Evolutionary conservation across 495 filamentous ascomycete genomes (phyloP).

Genomic region (Penicillium desertorum): DNA sequence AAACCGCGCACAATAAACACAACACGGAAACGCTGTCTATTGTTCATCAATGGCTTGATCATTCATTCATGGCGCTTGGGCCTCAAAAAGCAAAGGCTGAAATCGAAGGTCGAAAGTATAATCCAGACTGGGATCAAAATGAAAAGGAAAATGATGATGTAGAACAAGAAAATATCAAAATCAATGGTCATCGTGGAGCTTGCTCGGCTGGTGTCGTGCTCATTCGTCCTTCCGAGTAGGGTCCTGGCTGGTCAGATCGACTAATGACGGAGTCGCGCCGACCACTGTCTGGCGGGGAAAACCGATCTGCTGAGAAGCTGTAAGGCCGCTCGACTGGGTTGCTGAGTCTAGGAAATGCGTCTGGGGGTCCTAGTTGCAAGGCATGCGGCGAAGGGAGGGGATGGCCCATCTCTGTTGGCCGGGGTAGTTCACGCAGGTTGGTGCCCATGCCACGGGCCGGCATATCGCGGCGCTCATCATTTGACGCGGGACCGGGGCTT

Average conservation of each 20-base stretch:
- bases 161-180: background rate
- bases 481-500: constrained; percentile 4
- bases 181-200: constrained; percentile 15
- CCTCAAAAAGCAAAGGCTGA: constrained; percentile 6
- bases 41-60: constrained; percentile 26
- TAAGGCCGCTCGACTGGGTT: constrained; percentile 20
- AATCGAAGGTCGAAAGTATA: constrained; percentile 2
- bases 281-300: constrained; percentile 31
- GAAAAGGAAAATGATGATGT: background rate
- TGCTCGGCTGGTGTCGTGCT: constrained; percentile 25
- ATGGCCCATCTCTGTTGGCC: constrained; percentile 33
- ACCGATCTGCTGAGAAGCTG: constrained; percentile 28
- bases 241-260: constrained; percentile 19
- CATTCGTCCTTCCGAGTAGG: constrained; percentile 15
- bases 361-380: constrained; percentile 35
- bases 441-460: constrained; percentile 25
- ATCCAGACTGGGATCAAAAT: constrained; percentile 1
- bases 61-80: constrained; percentile 26
- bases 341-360: constrained; percentile 29
- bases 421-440: constrained; percentile 37
- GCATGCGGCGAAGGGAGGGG: constrained; percentile 37
- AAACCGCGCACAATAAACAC: constrained; percentile 22
- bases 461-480: constrained; percentile 25
- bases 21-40: constrained; percentile 28
- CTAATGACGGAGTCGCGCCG: constrained; percentile 28